Conservation (phyloP, 1,284 basidiomycete genomes). For the Xerocomus minutiporus region DNA sequence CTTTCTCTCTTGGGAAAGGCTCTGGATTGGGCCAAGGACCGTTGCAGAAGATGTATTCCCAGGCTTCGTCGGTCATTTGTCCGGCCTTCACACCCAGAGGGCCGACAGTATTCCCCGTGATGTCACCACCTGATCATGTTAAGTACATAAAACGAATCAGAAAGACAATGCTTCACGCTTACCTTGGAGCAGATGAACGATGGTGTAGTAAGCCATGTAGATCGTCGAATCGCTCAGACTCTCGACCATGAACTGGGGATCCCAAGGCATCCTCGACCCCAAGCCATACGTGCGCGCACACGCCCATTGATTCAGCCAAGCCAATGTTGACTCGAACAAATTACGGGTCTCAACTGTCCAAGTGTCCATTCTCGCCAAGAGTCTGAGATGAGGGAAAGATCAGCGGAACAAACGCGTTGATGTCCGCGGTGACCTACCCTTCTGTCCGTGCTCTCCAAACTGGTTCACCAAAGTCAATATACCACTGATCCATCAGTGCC, state of each 20-base stretch:
- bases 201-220: conserved; percentile 98
- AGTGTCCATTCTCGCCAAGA: conserved; percentile 85
- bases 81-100: conserved; percentile 83
- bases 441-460: conserved; percentile 85
- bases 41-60: conserved; percentile 89
- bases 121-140: conserved; percentile 49
- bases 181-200: conserved; percentile 88
- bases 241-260: conserved; percentile 94
- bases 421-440: conserved; percentile 53
- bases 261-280: conserved; percentile 96
- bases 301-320: conserved; percentile 98
- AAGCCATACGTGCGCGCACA: conserved; percentile 96
- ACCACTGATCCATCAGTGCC: conserved; percentile 99
- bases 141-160: neutral
- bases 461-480: conserved; percentile 94
- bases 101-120: conserved; percentile 79
- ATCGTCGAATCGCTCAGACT: conserved; percentile 97
- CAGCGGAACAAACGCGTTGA: neutral
- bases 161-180: conserved; percentile 16
- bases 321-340: conserved; percentile 87
- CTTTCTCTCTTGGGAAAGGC: conserved; percentile 71
- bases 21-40: conserved; percentile 71
- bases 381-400: conserved; percentile 38
- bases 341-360: conserved; percentile 88
- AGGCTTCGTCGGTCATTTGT: conserved; percentile 96